Evolutionary conservation across 768 basidiomycete species (phyloP).

Genomic region (Rhodotorula paludigena): DNA sequence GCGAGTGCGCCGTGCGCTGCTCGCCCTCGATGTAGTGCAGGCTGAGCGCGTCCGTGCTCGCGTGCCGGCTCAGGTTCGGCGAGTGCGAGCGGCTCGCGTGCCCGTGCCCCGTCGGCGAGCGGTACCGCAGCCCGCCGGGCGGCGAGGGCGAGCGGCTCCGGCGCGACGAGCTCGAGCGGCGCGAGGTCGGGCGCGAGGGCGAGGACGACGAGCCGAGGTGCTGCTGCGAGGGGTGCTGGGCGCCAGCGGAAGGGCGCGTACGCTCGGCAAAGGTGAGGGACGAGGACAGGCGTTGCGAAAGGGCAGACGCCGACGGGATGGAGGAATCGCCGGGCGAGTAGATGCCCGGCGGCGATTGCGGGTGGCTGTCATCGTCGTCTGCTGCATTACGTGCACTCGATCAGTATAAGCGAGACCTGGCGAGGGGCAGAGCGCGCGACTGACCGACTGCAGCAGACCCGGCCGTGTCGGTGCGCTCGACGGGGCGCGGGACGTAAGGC

Average conservation of each 20-base stretch:
- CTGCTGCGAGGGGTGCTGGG: background rate
- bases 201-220: constrained; percentile 16
- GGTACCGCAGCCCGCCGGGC: background rate
- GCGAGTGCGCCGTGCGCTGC: background rate
- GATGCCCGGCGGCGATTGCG: background rate
- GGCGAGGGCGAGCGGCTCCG: constrained; percentile 19
- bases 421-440: background rate
- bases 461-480: constrained; percentile 14
- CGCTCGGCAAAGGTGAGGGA: constrained; percentile 31
- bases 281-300: constrained; percentile 26
- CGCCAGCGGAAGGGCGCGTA: constrained; percentile 1
- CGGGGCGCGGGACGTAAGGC: constrained; percentile 12
- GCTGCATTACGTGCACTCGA: background rate
- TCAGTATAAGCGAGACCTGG: background rate
- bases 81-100: constrained; percentile 21
- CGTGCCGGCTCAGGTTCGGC: constrained; percentile 24
- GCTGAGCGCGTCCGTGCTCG: constrained; percentile 26
- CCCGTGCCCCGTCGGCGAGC: background rate
- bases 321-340: background rate
- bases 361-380: constrained; percentile 10
- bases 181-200: constrained; percentile 16
- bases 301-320: constrained; percentile 13
- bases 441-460: background rate
- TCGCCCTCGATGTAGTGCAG: constrained; percentile 35
- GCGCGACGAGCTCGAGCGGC: constrained; percentile 11